These are phyloP conservation scores for Caryopteris hybrid DNA, from an alignment of 305 asterid genomes.

Conservation along the genomic window DNA sequence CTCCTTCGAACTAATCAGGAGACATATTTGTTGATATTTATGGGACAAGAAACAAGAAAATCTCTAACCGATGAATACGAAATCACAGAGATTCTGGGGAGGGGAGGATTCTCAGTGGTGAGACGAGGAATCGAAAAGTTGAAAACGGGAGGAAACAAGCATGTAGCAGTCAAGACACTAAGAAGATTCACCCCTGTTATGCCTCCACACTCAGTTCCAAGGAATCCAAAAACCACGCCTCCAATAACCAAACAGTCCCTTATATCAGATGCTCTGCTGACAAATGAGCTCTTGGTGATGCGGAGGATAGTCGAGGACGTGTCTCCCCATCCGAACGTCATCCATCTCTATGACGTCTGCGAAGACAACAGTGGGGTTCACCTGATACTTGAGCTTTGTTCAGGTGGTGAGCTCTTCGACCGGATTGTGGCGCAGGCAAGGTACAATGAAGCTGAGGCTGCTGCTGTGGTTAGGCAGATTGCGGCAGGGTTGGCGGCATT, in stretches of 20 bases:
- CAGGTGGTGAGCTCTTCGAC: conserved; percentile 78
- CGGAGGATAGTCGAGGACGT: conserved; percentile 73
- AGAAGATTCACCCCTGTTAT: conserved; percentile 38
- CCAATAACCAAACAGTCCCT: conserved; percentile 37
- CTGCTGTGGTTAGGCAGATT: conserved; percentile 63
- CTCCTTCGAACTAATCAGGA: background rate
- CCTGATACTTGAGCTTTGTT: conserved; percentile 66
- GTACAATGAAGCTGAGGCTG: conserved; percentile 65
- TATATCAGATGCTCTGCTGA: conserved; percentile 56
- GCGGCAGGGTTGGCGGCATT: conserved; percentile 57
- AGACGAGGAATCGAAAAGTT: conserved; percentile 45
- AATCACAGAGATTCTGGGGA: conserved; percentile 56
- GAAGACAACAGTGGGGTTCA: conserved; percentile 65
- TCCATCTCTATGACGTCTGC: conserved; percentile 66
- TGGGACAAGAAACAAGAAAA: conserved; percentile 51
- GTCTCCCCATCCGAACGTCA: conserved; percentile 77
- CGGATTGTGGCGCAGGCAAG: conserved; percentile 64
- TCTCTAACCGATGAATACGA: conserved; percentile 57
- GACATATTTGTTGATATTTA: conserved; percentile 1
- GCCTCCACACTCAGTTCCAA: conserved; percentile 14
- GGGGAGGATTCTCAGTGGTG: conserved; percentile 86
- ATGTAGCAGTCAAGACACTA: conserved; percentile 70
- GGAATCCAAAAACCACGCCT: conserved; percentile 2
- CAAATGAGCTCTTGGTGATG: conserved; percentile 86
- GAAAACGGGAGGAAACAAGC: conserved; percentile 14